Evolutionary conservation across 805 yeast genomes (phyloP).

Genomic region (Barnettozyma populi): DNA sequence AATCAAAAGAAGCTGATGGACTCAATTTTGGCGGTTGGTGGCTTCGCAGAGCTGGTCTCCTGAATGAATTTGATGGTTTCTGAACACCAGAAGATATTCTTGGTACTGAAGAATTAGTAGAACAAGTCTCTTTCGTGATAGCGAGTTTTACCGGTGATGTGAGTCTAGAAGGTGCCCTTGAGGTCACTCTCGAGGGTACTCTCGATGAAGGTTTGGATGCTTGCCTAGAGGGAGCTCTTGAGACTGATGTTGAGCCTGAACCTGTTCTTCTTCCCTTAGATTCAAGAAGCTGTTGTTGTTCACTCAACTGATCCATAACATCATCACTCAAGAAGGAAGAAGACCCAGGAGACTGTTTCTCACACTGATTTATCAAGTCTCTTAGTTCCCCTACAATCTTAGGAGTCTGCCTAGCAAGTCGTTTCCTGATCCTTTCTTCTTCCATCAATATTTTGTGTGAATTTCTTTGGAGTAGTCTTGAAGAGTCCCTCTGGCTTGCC

Average conservation of each 20-base stretch:
- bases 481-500: conserved; percentile 72
- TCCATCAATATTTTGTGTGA: conserved; percentile 72
- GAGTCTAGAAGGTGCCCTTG: conserved; percentile 15
- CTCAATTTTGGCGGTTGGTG: conserved; percentile 10
- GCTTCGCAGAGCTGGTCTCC: conserved; percentile 11
- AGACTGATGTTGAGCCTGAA: conserved; percentile 16
- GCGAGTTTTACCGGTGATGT: conserved; percentile 15
- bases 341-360: conserved; percentile 19
- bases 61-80: conserved; percentile 14
- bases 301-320: conserved; percentile 27
- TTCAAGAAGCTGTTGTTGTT: conserved; percentile 18
- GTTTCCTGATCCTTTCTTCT: conserved; percentile 74
- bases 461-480: conserved; percentile 67
- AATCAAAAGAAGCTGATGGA: conserved; percentile 12
- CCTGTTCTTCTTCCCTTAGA: conserved; percentile 20
- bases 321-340: conserved; percentile 22
- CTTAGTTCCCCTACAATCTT: conserved; percentile 48
- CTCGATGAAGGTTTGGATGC: conserved; percentile 19
- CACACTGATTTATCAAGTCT: conserved; percentile 42
- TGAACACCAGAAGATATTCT: conserved; percentile 14
- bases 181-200: conserved; percentile 17
- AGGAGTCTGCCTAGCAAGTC: conserved; percentile 65
- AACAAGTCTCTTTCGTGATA: neutral
- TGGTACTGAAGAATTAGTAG: conserved; percentile 7
- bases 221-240: conserved; percentile 18